phyloP scores from a whole-genome alignment of 2,329 filamentous ascomycete genomes.

The Celoporthe dispersa region DNA sequence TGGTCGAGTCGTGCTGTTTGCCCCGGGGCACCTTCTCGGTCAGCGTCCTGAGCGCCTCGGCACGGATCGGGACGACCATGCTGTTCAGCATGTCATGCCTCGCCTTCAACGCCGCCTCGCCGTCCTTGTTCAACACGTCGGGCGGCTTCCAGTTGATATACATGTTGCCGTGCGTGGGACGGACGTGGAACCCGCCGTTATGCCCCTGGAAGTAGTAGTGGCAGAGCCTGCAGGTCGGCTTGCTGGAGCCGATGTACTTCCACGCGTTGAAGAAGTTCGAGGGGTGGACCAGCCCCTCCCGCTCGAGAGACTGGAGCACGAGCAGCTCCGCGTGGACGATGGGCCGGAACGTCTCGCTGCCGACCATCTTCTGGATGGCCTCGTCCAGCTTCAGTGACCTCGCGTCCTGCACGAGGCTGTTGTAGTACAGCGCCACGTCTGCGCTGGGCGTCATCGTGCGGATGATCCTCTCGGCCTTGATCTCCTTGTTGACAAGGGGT shows the following conservation, averaged over 20 bases:
- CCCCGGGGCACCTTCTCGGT: conserved; percentile 13
- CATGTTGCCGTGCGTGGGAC: conserved; percentile 31
- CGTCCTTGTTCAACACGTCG: conserved; percentile 23
- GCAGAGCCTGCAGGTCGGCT: conserved; percentile 34
- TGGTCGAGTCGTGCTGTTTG: conserved; percentile 20
- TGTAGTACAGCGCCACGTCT: conserved; percentile 8
- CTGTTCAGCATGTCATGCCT: conserved; percentile 12
- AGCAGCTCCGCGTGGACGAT: conserved; percentile 34
- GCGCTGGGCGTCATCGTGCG: conserved; percentile 25
- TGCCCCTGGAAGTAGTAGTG: conserved; percentile 32
- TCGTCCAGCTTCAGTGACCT: conserved; percentile 30
- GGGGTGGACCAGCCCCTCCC: conserved; percentile 8
- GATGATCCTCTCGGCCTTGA: conserved; percentile 30
- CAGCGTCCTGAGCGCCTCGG: conserved; percentile 18
- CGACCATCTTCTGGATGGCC: conserved; percentile 4
- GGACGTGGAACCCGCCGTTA: conserved; percentile 19
- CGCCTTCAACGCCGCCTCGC: conserved; percentile 30
- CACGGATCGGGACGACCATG: conserved; percentile 8
- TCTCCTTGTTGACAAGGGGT: conserved; percentile 14
- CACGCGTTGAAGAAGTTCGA: conserved; percentile 31
- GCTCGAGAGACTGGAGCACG: conserved; percentile 30
- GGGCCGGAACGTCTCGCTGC: conserved; percentile 19
- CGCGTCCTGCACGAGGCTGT: conserved; percentile 12
- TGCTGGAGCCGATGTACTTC: conserved; percentile 35
- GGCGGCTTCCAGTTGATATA: conserved; percentile 33